Evolutionary conservation across 257 asterid species (phyloP), one percentile per base, ranked within the genome.

Genomic region (Henckelia pumila): DNA sequence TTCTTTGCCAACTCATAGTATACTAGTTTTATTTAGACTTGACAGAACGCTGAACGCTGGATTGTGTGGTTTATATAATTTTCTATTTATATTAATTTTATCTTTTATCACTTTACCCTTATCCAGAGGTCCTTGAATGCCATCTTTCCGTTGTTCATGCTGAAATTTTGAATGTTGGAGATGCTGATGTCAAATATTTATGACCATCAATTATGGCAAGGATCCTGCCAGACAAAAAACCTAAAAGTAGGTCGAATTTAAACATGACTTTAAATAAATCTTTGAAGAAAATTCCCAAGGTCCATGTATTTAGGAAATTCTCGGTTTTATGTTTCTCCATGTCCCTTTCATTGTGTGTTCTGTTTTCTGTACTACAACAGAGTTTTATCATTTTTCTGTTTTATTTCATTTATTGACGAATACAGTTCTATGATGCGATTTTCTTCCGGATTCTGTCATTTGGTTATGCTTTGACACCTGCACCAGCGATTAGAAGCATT

Each of bases 1-100:
- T 56, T 17, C 58, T 56, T 59, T 70, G 17, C 72, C 37, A 13
- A 33, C 60, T 30, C 28, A 55, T 60, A 5, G 49, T 44, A 29
- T 21, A 13, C 56, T 56, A 26, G 55, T 58, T 55, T 55, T 66
- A 22, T 47, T 9, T 32, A 33, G 59, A 23, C 52, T 21, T 21
- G 28, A 20, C 11, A 24, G 30, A 11, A 40, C 16, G 55, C 70
- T 71, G 64, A n/a, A n/a, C n/a, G n/a, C n/a, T n/a, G n/a, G n/a
- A n/a, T n/a, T n/a, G 61, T 33, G 35, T 57, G 47, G 24, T 66
- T n/a, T 44, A 30, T 73, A 59, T 62, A 52, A 64, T 22, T 11
- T 24, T 35, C 2, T 21, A 6, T 30, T 37, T 20, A 8, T 59
- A 33, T 19, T 24, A 14, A 21, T 33, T 50, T 22, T 16, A 35